These are phyloP conservation scores for Prunus kanzakura DNA, from an alignment of 306 rosid genomes.

Conservation along the genomic window DNA sequence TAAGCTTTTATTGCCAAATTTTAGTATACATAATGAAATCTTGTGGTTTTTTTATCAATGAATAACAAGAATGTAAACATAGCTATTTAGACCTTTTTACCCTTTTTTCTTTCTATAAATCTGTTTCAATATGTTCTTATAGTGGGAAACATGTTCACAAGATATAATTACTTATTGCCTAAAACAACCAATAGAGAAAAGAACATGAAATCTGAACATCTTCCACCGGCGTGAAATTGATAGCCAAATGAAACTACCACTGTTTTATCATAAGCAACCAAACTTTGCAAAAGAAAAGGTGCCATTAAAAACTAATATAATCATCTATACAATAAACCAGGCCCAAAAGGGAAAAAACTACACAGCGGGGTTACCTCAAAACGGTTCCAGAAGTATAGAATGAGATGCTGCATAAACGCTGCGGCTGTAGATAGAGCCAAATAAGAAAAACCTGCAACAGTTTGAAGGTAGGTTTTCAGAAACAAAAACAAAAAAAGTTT, in stretches of 20 bases:
- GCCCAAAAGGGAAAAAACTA: not conserved
- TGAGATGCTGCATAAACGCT: slow-evolving; percentile 94
- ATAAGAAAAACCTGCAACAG: slow-evolving; percentile 83
- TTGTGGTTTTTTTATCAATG: too few relatives aligned
- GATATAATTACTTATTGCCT: not conserved
- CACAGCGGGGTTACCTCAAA: slow-evolving; percentile 60
- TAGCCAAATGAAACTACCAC: not conserved
- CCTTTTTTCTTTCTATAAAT: too few relatives aligned
- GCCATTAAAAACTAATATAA: not conserved
- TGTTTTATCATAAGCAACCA: not conserved
- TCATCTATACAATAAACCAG: not conserved
- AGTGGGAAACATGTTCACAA: too few relatives aligned
- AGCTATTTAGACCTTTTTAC: too few relatives aligned
- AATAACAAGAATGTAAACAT: too few relatives aligned
- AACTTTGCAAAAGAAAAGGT: not conserved
- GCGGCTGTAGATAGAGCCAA: slow-evolving; percentile 97
- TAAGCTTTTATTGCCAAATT: too few relatives aligned
- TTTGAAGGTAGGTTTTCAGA: not conserved
- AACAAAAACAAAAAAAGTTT: not conserved
- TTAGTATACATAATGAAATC: too few relatives aligned
- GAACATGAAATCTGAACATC: not conserved
- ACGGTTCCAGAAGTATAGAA: slow-evolving; percentile 94
- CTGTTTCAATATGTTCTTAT: too few relatives aligned
- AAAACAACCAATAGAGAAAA: not conserved
- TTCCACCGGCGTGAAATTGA: too few relatives aligned